phyloP scores from a whole-genome alignment of 2,329 filamentous ascomycete genomes.

The Magnaporthiopsis incrustans region DNA sequence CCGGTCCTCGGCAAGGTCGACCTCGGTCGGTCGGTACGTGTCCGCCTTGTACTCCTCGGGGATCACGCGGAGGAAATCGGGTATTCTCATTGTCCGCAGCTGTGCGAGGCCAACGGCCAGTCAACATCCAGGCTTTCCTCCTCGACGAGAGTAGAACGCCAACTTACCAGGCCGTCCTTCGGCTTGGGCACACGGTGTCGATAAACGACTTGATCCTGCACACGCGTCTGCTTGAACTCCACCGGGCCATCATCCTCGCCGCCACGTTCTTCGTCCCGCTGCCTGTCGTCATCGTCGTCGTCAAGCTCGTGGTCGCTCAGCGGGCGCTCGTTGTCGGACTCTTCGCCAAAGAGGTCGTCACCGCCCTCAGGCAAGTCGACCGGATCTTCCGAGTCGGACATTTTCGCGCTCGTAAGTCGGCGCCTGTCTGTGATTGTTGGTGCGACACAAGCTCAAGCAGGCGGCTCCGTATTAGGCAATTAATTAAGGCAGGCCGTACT shows the following conservation, averaged over 20 bases:
- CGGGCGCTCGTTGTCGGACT: slow-evolving; percentile 52
- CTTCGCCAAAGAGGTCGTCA: slow-evolving; percentile 54
- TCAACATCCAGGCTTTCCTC: not conserved
- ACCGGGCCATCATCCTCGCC: slow-evolving; percentile 30
- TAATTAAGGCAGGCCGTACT: too few relatives aligned
- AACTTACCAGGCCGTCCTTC: slow-evolving; percentile 59
- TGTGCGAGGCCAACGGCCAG: slow-evolving; percentile 23
- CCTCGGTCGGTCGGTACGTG: slow-evolving; percentile 53
- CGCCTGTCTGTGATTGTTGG: not conserved
- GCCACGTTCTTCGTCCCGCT: slow-evolving; percentile 34
- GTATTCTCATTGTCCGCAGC: slow-evolving; percentile 64
- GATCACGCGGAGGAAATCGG: slow-evolving; percentile 63
- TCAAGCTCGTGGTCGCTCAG: slow-evolving; percentile 54
- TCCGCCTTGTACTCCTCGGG: slow-evolving; percentile 59
- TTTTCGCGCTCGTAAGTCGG: not conserved
- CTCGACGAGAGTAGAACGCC: not conserved
- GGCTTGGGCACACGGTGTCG: slow-evolving; percentile 65
- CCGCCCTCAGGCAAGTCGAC: slow-evolving; percentile 39
- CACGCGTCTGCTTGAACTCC: slow-evolving; percentile 42
- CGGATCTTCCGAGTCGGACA: slow-evolving; percentile 51
- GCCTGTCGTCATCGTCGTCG: slow-evolving; percentile 35
- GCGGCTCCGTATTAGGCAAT: not conserved
- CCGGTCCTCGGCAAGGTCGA: slow-evolving; percentile 44
- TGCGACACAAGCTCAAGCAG: not conserved
- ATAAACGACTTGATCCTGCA: slow-evolving; percentile 57